phyloP scores from a whole-genome alignment of 2,329 filamentous ascomycete genomes.

The Botryotinia narcissicola region DNA sequence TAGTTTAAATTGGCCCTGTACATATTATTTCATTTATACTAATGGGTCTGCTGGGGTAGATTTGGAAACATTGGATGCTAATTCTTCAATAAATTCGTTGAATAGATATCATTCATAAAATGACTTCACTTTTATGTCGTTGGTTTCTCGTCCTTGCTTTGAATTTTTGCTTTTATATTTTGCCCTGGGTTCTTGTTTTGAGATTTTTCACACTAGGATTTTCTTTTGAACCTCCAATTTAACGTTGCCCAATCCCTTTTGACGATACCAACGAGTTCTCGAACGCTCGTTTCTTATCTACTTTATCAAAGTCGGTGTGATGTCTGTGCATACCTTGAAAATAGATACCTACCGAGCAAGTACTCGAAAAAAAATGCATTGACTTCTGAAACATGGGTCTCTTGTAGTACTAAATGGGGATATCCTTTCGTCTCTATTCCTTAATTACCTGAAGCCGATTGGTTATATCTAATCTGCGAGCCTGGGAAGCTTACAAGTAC shows the following conservation, averaged over 20 bases:
- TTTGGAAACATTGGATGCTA: neutral
- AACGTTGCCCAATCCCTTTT: neutral
- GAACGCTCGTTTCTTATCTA: neutral
- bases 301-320: constrained; percentile 2
- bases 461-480: neutral
- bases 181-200: neutral
- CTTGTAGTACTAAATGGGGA: neutral
- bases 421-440: neutral
- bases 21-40: neutral
- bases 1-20: neutral
- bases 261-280: neutral
- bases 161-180: neutral
- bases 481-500: neutral
- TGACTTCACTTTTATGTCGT: neutral
- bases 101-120: neutral
- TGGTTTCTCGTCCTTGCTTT: neutral
- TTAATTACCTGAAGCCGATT: neutral
- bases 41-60: neutral
- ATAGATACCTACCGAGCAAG: neutral
- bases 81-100: neutral
- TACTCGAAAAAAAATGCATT: neutral
- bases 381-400: neutral
- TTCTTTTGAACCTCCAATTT: neutral
- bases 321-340: neutral
- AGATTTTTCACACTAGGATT: neutral